Base-by-base conservation (phyloP, 768 basidiomycete species). In the Leccinum broughii region DNA sequence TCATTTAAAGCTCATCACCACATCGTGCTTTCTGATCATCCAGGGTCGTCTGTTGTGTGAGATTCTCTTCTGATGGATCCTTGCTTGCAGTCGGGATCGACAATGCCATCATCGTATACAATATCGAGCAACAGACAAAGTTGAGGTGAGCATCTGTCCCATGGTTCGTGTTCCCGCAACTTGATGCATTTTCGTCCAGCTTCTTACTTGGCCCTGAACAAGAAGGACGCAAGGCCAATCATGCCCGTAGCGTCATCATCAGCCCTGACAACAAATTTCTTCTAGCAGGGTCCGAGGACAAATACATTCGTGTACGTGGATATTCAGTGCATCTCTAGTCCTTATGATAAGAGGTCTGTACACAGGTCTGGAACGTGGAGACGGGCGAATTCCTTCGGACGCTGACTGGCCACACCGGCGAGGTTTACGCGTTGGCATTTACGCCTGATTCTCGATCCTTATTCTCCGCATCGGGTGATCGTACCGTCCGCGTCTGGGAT, bases 391-490 rank as follows among this genome's bases (percentile, higher is more conserved):
- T 69, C 55, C 64, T 75, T 53, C 71, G 59, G 54, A 69, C 64
- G 28, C 55, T 77, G 61, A 61, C 61, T 26, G 77, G 73, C 17
- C 77, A 78, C 56, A 58, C 55, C 26, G 69, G 71, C 54, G 72
- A 68, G 46, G 69, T 79, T 37, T 82, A 80, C 15, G 69, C 72
- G 3, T 54, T 78, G 37, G 67, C 71, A 2, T 76, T 78, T 62
- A 71, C 75, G 51, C 17, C 65, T 41, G 70, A 77, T 66, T 79
- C 76, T 26, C 65, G 62, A 53, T 63, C 58, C 26, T 53, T 79
- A 46, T 65, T 74, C 49, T 77, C 78, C 48, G 72, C 72, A 60
- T 77, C 77, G 35, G 71, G 69, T 20, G 78, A 79, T 62, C 61
- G 58, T 11, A 74, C 76, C 2, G 62, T 79, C 35, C 70, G 75